Conservation (phyloP, 805 yeast genomes). For the Clavispora carvajalis region DNA sequence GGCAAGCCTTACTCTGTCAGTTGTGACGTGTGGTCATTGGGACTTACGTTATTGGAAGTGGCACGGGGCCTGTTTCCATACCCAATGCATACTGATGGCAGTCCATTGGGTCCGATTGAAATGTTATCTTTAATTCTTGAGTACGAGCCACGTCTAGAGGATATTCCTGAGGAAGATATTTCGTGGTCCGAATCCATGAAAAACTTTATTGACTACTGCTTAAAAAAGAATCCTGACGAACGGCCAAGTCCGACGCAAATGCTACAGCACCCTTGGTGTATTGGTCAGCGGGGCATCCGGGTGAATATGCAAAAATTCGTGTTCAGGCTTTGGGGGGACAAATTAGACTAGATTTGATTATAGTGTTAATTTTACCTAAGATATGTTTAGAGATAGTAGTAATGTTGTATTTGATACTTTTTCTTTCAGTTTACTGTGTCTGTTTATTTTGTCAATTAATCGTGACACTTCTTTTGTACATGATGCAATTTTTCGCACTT, state of each 20-base stretch:
- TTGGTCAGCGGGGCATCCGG: conserved; percentile 63
- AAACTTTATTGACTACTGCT: conserved; percentile 73
- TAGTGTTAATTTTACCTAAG: not conserved
- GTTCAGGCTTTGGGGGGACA: conserved; percentile 57
- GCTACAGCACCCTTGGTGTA: conserved; percentile 90
- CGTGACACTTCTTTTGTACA: too few relatives aligned
- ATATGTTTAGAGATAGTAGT: not conserved
- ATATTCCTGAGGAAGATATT: conserved; percentile 70
- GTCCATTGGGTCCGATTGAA: conserved; percentile 67
- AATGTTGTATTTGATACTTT: too few relatives aligned
- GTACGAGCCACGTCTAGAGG: conserved; percentile 73
- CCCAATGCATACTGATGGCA: conserved; percentile 27
- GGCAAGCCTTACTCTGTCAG: conserved; percentile 95
- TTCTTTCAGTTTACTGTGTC: too few relatives aligned
- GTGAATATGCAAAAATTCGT: conserved; percentile 89
- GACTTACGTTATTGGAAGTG: conserved; percentile 85
- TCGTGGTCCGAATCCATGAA: conserved; percentile 80
- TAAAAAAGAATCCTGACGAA: conserved; percentile 71
- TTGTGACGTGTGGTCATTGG: conserved; percentile 95
- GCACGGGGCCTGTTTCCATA: conserved; percentile 91
- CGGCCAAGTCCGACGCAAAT: conserved; percentile 93
- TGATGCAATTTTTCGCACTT: too few relatives aligned
- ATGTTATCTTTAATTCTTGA: conserved; percentile 74
- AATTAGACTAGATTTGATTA: conserved; percentile 2
- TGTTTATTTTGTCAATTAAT: too few relatives aligned